Conservation (phyloP, 2,329 filamentous ascomycete genomes). For the Diaporthe ampelina region DNA sequence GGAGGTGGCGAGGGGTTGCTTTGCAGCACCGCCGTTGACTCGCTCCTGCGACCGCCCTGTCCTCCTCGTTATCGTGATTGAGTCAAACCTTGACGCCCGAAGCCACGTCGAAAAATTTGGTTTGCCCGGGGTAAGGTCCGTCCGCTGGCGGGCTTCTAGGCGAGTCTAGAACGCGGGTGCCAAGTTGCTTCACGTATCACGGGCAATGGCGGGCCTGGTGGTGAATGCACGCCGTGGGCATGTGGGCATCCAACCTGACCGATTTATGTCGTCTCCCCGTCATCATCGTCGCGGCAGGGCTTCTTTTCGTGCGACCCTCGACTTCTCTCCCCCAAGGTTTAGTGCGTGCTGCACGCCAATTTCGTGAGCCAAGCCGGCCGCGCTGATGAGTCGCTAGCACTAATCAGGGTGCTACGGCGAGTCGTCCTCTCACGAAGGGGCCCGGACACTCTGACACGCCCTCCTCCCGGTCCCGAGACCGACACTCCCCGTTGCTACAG, state of each 20-base stretch:
- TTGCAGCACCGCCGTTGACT: background rate
- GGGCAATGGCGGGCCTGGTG: background rate
- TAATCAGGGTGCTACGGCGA: background rate
- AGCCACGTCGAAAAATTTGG: background rate
- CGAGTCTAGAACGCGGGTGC: slow-evolving; percentile 22
- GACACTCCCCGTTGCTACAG: background rate
- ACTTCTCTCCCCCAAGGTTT: background rate
- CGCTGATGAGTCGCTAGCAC: background rate
- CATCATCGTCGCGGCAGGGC: background rate
- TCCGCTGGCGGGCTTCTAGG: background rate
- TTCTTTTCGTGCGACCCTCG: background rate
- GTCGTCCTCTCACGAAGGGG: background rate
- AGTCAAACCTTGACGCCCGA: slow-evolving; percentile 9
- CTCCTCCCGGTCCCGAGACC: too few species aligned
- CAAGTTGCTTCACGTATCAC: slow-evolving; percentile 2
- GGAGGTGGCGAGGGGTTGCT: background rate
- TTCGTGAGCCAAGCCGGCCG: background rate
- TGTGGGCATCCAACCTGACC: background rate
- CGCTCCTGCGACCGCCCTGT: background rate
- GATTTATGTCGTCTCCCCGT: background rate
- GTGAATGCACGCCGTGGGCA: background rate
- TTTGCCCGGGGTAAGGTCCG: too few species aligned
- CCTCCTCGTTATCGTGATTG: background rate
- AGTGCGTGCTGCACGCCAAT: background rate
- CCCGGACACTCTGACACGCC: background rate